These are phyloP conservation scores for Fusarium nematophilum DNA, from an alignment of 2,329 filamentous ascomycete species.

Conservation along the genomic window DNA sequence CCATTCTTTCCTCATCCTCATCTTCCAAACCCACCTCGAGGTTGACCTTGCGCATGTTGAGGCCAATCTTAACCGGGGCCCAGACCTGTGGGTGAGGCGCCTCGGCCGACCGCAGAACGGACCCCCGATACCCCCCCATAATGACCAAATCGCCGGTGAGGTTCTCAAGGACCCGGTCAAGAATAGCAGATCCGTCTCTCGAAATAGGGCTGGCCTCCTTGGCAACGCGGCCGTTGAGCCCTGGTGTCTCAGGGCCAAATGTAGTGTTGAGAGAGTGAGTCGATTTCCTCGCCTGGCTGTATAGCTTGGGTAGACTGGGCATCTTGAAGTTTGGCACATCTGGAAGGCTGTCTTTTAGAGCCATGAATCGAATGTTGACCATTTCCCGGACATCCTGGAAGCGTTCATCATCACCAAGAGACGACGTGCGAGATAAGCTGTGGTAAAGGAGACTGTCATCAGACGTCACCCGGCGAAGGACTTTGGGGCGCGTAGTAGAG, in stretches of 20 bases:
- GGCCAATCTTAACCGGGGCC: conserved; percentile 92
- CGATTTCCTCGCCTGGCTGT: conserved; percentile 47
- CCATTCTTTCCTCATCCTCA: conserved; percentile 86
- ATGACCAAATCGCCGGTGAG: conserved; percentile 88
- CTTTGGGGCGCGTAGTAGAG: conserved; percentile 38
- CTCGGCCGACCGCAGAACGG: conserved; percentile 85
- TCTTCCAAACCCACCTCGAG: conserved; percentile 85
- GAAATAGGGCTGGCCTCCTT: conserved; percentile 20
- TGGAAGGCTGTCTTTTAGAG: conserved; percentile 87
- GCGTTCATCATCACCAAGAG: conserved; percentile 83
- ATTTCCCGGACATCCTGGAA: conserved; percentile 86
- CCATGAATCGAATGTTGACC: conserved; percentile 89
- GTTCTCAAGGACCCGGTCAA: conserved; percentile 70
- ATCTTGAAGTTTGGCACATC: conserved; percentile 83
- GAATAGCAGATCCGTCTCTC: conserved; percentile 45
- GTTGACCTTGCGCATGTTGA: conserved; percentile 92
- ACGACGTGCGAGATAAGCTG: conserved; percentile 81
- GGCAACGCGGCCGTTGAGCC: conserved; percentile 42
- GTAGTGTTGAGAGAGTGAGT: conserved; percentile 48
- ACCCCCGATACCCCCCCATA: conserved; percentile 90
- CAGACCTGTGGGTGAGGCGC: conserved; percentile 88
- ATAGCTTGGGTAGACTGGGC: conserved; percentile 68
- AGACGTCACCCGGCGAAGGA: conserved; percentile 50
- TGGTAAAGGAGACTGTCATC: conserved; percentile 84
- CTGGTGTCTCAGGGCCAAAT: conserved; percentile 41